These are phyloP conservation scores for Tuber calosporum DNA, from an alignment of 495 filamentous ascomycete species.

Conservation along the genomic window DNA sequence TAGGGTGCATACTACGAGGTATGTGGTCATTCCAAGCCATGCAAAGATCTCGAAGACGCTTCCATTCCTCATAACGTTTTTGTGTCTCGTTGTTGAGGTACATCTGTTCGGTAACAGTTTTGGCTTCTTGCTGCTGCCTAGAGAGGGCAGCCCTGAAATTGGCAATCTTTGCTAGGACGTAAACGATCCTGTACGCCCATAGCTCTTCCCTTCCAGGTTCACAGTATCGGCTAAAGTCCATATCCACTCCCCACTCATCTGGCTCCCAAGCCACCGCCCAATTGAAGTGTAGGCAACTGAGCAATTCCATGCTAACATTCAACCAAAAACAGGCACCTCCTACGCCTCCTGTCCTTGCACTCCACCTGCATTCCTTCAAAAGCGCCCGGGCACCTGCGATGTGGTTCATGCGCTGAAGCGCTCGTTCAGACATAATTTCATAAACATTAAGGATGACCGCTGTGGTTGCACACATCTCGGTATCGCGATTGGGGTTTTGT, in stretches of 20 bases:
- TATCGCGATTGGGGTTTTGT: constrained; percentile 70
- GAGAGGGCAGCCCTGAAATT: constrained; percentile 65
- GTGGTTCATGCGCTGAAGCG: constrained; percentile 72
- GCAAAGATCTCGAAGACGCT: constrained; percentile 61
- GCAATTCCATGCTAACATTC: constrained; percentile 80
- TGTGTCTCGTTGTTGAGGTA: constrained; percentile 46
- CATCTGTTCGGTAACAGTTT: constrained; percentile 55
- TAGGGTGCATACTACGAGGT: constrained; percentile 79
- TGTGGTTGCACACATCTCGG: constrained; percentile 77
- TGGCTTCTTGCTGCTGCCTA: constrained; percentile 47
- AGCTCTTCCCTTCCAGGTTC: constrained; percentile 59
- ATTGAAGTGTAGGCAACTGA: constrained; percentile 78
- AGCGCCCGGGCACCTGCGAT: constrained; percentile 79
- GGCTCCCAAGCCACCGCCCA: constrained; percentile 88
- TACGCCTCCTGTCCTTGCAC: constrained; percentile 67
- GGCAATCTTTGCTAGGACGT: constrained; percentile 78
- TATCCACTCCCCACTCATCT: constrained; percentile 83
- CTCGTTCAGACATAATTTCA: constrained; percentile 77
- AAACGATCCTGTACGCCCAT: constrained; percentile 89
- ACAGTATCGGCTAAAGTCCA: constrained; percentile 55
- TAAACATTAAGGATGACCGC: constrained; percentile 87
- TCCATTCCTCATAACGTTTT: constrained; percentile 68
- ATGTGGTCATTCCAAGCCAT: constrained; percentile 71
- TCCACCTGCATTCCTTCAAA: constrained; percentile 88
- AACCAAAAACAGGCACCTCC: constrained; percentile 92